These are phyloP conservation scores for Pholiota conissans DNA, from an alignment of 768 basidiomycete species.

Conservation along the genomic window DNA sequence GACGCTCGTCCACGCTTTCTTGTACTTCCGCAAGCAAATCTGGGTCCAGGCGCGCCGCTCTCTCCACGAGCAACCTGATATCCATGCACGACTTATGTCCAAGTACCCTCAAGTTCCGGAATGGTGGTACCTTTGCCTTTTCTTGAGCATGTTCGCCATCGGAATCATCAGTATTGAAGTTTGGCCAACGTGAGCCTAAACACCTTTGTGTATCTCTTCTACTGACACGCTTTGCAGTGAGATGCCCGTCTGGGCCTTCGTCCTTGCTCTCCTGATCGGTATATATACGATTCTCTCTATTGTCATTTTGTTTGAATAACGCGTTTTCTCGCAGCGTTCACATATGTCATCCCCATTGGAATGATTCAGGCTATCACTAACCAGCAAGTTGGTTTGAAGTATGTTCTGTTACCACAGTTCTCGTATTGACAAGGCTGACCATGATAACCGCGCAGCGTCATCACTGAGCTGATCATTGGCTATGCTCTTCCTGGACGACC, in stretches of 20 bases:
- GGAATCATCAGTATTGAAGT: slow-evolving; percentile 66
- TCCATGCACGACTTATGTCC: slow-evolving; percentile 80
- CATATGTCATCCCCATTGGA: slow-evolving; percentile 69
- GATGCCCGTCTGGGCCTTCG: slow-evolving; percentile 45
- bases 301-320: slow-evolving; percentile 22
- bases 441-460: slow-evolving; percentile 43
- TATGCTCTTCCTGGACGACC: slow-evolving; percentile 72
- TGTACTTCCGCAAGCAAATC: slow-evolving; percentile 77
- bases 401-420: slow-evolving; percentile 1
- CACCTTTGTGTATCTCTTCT: not conserved
- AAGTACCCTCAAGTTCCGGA: slow-evolving; percentile 71
- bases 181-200: slow-evolving; percentile 47
- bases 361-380: slow-evolving; percentile 74
- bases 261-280: slow-evolving; percentile 64
- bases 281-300: slow-evolving; percentile 34
- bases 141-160: slow-evolving; percentile 62
- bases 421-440: not conserved
- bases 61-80: slow-evolving; percentile 74
- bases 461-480: slow-evolving; percentile 78
- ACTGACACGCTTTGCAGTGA: slow-evolving; percentile 42
- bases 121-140: slow-evolving; percentile 78
- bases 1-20: slow-evolving; percentile 62
- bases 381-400: slow-evolving; percentile 68
- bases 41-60: slow-evolving; percentile 67
- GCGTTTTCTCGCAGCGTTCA: slow-evolving; percentile 31